Evolutionary conservation across 202 grass and related monocot genomes (phyloP), one percentile per base, ranked within the genome.

Genomic region (Panicum hallii): DNA sequence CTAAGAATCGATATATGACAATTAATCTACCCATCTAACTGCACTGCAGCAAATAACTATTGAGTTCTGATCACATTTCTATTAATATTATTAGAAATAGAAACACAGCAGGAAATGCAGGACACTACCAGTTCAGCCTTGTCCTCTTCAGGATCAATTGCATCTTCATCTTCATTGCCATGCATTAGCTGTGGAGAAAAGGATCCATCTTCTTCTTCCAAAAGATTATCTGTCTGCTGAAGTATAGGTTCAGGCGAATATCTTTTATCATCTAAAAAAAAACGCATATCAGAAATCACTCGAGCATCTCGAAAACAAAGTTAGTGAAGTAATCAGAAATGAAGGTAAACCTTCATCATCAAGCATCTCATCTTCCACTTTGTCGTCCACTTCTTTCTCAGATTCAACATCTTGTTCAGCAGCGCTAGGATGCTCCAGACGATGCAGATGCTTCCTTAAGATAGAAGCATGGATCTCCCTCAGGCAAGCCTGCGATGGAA

Each of bases 121-220:
- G 30, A 80, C 46, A 70, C 17, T 90, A 99, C 96, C 91, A 99
- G 83, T 75, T 99, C 97, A 34, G 90, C 93, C 80, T 88, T 89
- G 86, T 99, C 97, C 87, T 94, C 93, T 57, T 94, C 97, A 90
- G 97, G 97, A 91, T 99, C 97, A 75, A 99, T 92, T 81, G 93
- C 97, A 80, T 87, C 93, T 87, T 96, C 97, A 50, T 92, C 91
- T 88, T 92, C 97, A 92, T 81, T 65, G 54, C 82, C 91, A 56
- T 99, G 97, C 91, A 90, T 88, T 55, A 99, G 83, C 84, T 96
- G 90, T 56, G 97, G 97, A 38, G 97, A 99, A 73, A 99, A 97
- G 38, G 97, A 99, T 12, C 93, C 97, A 74, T 81, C 79, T 58
- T 97, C 97, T 65, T 98, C 91, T 63, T 97, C 88, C 58, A 81